Evolutionary conservation across 495 filamentous ascomycete genomes (phyloP).

Genomic region (Penicillium egyptiacum): DNA sequence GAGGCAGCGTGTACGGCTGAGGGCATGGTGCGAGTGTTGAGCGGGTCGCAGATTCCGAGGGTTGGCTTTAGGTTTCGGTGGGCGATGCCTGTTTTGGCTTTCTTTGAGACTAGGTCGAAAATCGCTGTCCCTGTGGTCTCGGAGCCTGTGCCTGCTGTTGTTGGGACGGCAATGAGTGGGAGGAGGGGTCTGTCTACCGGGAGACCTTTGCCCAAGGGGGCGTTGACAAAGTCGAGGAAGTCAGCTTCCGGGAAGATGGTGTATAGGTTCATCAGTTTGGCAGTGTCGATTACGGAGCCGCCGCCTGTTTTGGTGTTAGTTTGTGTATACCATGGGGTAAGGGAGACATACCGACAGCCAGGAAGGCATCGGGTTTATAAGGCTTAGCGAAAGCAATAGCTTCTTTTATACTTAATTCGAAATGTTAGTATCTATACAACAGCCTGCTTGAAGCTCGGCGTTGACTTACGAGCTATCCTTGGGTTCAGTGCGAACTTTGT

Average conservation of each 20-base stretch:
- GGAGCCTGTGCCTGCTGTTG: slow-evolving; percentile 90
- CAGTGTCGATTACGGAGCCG: slow-evolving; percentile 91
- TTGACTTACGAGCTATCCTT: slow-evolving; percentile 83
- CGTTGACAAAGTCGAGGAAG: slow-evolving; percentile 97
- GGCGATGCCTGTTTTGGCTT: slow-evolving; percentile 92
- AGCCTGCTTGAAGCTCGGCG: neutral
- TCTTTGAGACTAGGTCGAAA: slow-evolving; percentile 86
- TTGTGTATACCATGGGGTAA: neutral
- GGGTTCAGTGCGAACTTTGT: slow-evolving; percentile 77
- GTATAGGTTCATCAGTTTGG: slow-evolving; percentile 98
- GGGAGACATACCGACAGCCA: slow-evolving; percentile 72
- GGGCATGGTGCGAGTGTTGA: slow-evolving; percentile 95
- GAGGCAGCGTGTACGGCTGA: slow-evolving; percentile 84
- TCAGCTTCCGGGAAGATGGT: slow-evolving; percentile 81
- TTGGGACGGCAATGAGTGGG: slow-evolving; percentile 90
- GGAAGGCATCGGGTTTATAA: slow-evolving; percentile 79
- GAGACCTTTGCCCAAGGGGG: slow-evolving; percentile 82
- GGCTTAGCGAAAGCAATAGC: slow-evolving; percentile 82
- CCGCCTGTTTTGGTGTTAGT: slow-evolving; percentile 38
- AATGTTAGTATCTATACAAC: neutral
- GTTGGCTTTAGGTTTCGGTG: slow-evolving; percentile 94
- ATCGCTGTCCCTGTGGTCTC: slow-evolving; percentile 98
- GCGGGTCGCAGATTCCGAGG: slow-evolving; percentile 90
- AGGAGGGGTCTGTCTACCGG: slow-evolving; percentile 77
- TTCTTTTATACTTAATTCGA: slow-evolving; percentile 64